A percentile compares a stretch with the other conserved stretches of the same genome.
Conservation (phyloP, 2,329 filamentous ascomycete genomes). For the Fusarium sp. region DNA sequence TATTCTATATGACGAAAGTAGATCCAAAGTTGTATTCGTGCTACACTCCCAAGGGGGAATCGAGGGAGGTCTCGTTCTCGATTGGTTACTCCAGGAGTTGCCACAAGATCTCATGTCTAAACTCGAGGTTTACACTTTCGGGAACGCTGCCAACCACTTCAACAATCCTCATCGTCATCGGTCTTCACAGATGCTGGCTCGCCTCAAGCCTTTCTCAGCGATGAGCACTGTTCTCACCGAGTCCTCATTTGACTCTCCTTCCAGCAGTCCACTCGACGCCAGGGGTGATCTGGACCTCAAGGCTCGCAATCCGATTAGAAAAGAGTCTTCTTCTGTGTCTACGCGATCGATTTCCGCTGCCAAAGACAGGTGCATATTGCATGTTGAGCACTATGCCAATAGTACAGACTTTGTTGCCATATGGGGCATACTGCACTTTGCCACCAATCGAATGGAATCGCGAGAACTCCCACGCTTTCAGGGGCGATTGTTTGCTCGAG, state of each 20-base stretch:
- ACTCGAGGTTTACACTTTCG: slow-evolving; percentile 83
- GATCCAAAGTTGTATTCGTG: slow-evolving; percentile 78
- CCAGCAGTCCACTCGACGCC: slow-evolving; percentile 35
- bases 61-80: slow-evolving; percentile 77
- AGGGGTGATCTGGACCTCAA: slow-evolving; percentile 29
- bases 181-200: slow-evolving; percentile 56
- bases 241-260: slow-evolving; percentile 49
- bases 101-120: slow-evolving; percentile 74
- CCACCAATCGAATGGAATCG: slow-evolving; percentile 56
- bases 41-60: slow-evolving; percentile 84
- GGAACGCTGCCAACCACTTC: slow-evolving; percentile 83
- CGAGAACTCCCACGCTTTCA: slow-evolving; percentile 70
- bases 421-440: slow-evolving; percentile 80
- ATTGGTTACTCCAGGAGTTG: slow-evolving; percentile 81
- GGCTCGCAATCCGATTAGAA: slow-evolving; percentile 27
- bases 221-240: slow-evolving; percentile 54
- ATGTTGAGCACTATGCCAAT: slow-evolving; percentile 87
- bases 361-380: slow-evolving; percentile 67
- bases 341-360: slow-evolving; percentile 54
- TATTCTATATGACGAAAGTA: slow-evolving; percentile 69
- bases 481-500: slow-evolving; percentile 70
- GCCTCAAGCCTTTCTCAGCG: slow-evolving; percentile 52
- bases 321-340: slow-evolving; percentile 48
- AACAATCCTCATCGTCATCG: slow-evolving; percentile 76
- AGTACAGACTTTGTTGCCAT: slow-evolving; percentile 78